Evolutionary conservation across 352 stramenopile genomes (phyloP).

Genomic region (Phytopythium sindhum): DNA sequence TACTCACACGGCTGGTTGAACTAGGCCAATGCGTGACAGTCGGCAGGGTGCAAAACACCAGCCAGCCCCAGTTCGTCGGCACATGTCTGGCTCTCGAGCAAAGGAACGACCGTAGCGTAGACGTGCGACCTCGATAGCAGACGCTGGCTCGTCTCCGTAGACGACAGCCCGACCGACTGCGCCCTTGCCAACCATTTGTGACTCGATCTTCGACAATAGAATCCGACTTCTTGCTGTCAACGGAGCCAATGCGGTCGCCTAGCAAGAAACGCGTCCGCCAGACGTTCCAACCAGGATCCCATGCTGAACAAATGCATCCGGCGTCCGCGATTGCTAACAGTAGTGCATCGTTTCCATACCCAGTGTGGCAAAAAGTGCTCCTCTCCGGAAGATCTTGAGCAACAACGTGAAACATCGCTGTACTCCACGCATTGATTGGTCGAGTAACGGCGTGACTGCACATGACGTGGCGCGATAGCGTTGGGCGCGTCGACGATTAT

Average conservation of each 20-base stretch:
- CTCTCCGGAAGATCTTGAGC: neutral
- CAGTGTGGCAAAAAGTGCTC: neutral
- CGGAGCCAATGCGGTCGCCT: neutral
- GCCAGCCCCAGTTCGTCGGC: no score
- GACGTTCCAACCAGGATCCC: neutral
- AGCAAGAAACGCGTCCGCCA: neutral
- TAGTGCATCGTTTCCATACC: neutral
- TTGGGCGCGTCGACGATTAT: neutral
- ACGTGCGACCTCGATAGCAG: neutral
- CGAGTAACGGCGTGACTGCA: no score
- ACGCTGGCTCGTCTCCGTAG: neutral
- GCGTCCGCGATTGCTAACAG: neutral
- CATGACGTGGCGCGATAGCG: neutral
- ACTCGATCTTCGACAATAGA: neutral
- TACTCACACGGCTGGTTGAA: neutral
- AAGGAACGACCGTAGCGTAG: neutral
- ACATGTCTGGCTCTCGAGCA: neutral
- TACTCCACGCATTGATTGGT: no score
- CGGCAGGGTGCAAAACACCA: no score
- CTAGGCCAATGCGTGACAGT: neutral
- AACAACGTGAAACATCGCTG: no score
- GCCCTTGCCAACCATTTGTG: neutral
- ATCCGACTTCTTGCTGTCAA: neutral
- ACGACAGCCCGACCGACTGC: neutral
- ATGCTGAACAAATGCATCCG: no score